Evolutionary conservation across 139 green algal genomes (phyloP), one percentile per base, ranked within the genome.

Genomic region (Mychonastes homosphaera): DNA sequence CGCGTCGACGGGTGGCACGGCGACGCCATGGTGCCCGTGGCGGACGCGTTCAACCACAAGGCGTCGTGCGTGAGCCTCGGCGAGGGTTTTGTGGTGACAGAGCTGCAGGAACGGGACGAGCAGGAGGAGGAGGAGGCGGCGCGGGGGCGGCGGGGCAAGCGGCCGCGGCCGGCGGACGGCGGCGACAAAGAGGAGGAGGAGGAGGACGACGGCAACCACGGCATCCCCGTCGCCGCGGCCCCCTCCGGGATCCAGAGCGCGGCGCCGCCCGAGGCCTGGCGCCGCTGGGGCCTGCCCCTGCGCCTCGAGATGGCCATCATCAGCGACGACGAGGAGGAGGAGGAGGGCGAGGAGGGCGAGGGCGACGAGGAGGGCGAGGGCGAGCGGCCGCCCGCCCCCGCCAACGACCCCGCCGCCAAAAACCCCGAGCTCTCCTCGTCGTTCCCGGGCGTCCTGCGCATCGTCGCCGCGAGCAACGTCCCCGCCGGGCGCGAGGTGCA

Each of bases 1-100:
- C 77, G 78, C 21, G 73, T 95, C 19, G 84, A 92, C 62, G 56
- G 64, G 30, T 70, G 61, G n/a, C 83, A 93, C 58, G 85, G 76
- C 30, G 68, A 81, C 36, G 69, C 72, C 2, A 70, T 91, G 74
- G 86, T 95, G 8, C 86, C 86, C 0, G 66, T 95, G 23, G 86
- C 86, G 1, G 86, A 95, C 61, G 72, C 85, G 7, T 95, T 95
- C 76, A 95, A 95, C 70, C 86, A 95, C 75, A 95, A 95, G 67
- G 74, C 73, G 0, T 53, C 70, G 9, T 34, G 83, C 3, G 83
- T 86, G 28, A 30, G 63, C 8, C 49, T 84, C 6, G 40, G 32
- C n/a, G n/a, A n/a, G 10, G 67, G 57, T 1, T 70, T 59, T 24
- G 54, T 70, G 27, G 67, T 74, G 43, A 54, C 64, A 24, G 59